These are phyloP conservation scores for Penicillium brasilianum DNA, from an alignment of 2,329 filamentous ascomycete genomes.

Conservation along the genomic window DNA sequence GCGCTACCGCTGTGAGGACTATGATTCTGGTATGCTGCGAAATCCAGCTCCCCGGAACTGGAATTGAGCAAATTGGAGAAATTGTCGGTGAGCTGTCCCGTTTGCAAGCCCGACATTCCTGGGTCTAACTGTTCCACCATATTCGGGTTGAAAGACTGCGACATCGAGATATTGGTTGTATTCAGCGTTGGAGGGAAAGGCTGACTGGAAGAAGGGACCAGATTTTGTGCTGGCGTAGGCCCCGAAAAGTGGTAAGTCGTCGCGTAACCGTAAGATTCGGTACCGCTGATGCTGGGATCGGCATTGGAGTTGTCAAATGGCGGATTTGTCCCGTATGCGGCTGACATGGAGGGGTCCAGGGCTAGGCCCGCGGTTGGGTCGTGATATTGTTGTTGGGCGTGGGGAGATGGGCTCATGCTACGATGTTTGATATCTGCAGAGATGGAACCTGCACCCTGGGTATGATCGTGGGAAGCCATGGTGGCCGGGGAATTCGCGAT, in stretches of 20 bases:
- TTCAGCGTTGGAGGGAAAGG: constrained; percentile 36
- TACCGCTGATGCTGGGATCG: constrained; percentile 33
- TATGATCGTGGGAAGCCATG: constrained; percentile 42
- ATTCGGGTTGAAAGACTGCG: constrained; percentile 46
- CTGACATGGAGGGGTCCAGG: constrained; percentile 44
- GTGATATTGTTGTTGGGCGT: constrained; percentile 48
- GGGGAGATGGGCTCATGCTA: constrained; percentile 50
- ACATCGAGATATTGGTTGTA: constrained; percentile 38
- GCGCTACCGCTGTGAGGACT: constrained; percentile 37
- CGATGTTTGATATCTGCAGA: constrained; percentile 45
- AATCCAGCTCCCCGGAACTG: constrained; percentile 45
- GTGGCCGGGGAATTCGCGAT: constrained; percentile 9
- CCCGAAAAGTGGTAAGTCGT: constrained; percentile 41
- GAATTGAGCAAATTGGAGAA: constrained; percentile 48
- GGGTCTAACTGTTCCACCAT: constrained; percentile 45
- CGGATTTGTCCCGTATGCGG: constrained; percentile 39
- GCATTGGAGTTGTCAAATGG: constrained; percentile 39
- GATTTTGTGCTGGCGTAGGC: constrained; percentile 36
- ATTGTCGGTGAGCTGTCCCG: constrained; percentile 41
- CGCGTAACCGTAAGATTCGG: constrained; percentile 44
- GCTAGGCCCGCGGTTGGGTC: constrained; percentile 39
- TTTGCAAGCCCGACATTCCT: constrained; percentile 32
- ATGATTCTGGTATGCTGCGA: constrained; percentile 45
- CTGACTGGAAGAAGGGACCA: constrained; percentile 39
- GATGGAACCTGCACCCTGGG: constrained; percentile 43